These are phyloP conservation scores for Truncatella angustata DNA, from an alignment of 2,329 filamentous ascomycete genomes.

Conservation along the genomic window DNA sequence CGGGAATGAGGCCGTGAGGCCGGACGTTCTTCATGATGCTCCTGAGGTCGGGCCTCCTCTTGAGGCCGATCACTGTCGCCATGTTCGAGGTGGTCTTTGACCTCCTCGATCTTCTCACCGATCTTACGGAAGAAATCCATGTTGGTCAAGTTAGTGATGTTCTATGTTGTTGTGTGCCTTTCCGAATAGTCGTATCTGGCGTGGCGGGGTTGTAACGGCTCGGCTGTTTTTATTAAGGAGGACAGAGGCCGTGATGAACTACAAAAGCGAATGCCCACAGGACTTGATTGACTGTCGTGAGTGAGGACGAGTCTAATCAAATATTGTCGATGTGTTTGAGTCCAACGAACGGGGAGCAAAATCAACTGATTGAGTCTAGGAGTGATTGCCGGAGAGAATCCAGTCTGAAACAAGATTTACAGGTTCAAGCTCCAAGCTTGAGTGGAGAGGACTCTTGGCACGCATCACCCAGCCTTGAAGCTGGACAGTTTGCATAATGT, in stretches of 20 bases:
- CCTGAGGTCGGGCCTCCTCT: conserved; percentile 2
- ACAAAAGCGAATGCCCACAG: too few relatives aligned
- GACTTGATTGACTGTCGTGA: too few relatives aligned
- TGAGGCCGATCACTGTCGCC: conserved; percentile 28
- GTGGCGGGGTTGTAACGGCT: neutral
- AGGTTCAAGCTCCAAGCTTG: conserved; percentile 2
- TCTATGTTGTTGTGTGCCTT: neutral
- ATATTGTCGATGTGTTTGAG: too few relatives aligned
- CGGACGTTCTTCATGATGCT: conserved; percentile 28
- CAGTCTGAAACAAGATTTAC: conserved; percentile 6
- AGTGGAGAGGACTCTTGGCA: neutral
- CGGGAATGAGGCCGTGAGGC: conserved; percentile 9
- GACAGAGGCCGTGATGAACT: neutral
- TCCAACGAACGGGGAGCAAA: too few relatives aligned
- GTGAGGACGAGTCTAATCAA: too few relatives aligned
- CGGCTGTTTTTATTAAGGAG: neutral
- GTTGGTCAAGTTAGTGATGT: conserved; percentile 7
- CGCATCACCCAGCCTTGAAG: neutral
- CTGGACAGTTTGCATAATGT: neutral
- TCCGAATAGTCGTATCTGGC: neutral
- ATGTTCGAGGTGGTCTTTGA: conserved; percentile 38
- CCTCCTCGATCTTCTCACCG: conserved; percentile 38
- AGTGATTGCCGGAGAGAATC: neutral
- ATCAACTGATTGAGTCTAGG: neutral
- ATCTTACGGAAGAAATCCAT: conserved; percentile 46